Evolutionary conservation across 208 protist genomes (phyloP), one percentile per base, ranked within the genome.

Genomic region (Trypanosoma melophagium): DNA sequence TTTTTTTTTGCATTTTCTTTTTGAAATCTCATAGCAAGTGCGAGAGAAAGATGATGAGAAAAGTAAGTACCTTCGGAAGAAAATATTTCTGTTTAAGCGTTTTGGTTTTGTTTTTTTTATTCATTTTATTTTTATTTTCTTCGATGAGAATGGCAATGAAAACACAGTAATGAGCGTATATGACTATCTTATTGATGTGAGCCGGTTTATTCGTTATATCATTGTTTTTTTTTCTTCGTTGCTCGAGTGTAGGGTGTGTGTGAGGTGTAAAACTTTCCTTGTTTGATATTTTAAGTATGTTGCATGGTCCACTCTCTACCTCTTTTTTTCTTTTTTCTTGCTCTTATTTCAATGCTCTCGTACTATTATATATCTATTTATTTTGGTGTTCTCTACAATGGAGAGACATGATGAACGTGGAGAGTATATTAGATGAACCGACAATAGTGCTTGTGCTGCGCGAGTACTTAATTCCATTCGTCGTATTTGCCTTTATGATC

Each of bases 401-500:
- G 21, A 44, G 22, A 53, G 51, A 14, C 22, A 14, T 17, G 22
- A 63, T 63, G 41, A 19, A 3, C 13, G 42, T 19, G 19, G 51
- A 60, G 1, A 16, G 12, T 9, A 31, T 58, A 38, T 7, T 19
- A 22, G 79, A 76, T 25, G 87, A 93, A 61, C 45, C 77, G 13
- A 56, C 66, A 40, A 73, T 74, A 59, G 54, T 72, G 7, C 76
- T 80, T 74, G 76, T 69, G 28, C 54, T 84, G 56, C 71, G 87
- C 8, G 87, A 93, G 67, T 87, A 87, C 73, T 28, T 88, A 7
- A 76, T 93, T 13, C 87, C 87, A 3, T 47, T 56, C n/a, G 56
- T 74, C 0, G 66, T 88, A 3, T 93, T 93, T 56, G 63, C 35
- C 0, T 55, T 31, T 2, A 81, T 93, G 76, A 35, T 77, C 8